Base-by-base conservation (phyloP, 768 basidiomycete species). In the Rossbeevera mucosa region DNA sequence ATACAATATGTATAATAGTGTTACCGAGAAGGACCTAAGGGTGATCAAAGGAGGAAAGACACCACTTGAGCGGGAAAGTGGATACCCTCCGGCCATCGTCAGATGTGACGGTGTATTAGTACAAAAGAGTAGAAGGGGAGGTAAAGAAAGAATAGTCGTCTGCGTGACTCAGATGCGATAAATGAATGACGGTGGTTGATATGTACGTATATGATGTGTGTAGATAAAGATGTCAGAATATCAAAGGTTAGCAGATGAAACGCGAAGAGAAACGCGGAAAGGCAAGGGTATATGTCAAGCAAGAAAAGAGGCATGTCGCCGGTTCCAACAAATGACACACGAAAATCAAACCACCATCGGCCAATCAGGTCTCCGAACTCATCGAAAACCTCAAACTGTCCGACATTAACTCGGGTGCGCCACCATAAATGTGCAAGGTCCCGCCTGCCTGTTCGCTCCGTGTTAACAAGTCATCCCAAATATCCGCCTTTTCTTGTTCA, bases 371-470 rank as follows among this genome's bases (percentile, higher is more conserved):
- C 26, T 67, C 67, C 5, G 67, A 70, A 29, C 45, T 38, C 12
- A 26, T 59, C 4, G 77, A 78, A 47, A 75, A 69, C 7, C 73
- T 68, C 24, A 76, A 44, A 24, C 52, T 68, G 52, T 79, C 78
- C 49, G 78, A 77, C 59, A 77, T 61, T 48, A 80, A 67, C 18
- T 70, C 73, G 5, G 25, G 53, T 20, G 51, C 44, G 18, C 36
- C 36, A 7, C 73, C 72, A 9, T 59, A 51, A 6, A 89, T 62
- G 58, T 82, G 85, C 50, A 90, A 63, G 48, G 88, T 91, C 41
- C 88, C 88, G 1, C 88, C 88, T 1, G 88, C 88, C 47, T 69
- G 67, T 38, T 76, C 84, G 59, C 87, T 88, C 58, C 78, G 74
- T 63, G 80, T 76, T 54, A 89, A 67, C 50, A 90, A 60, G 54